Base-by-base conservation (phyloP, 1,284 basidiomycete genomes). In the Pascua sp. region DNA sequence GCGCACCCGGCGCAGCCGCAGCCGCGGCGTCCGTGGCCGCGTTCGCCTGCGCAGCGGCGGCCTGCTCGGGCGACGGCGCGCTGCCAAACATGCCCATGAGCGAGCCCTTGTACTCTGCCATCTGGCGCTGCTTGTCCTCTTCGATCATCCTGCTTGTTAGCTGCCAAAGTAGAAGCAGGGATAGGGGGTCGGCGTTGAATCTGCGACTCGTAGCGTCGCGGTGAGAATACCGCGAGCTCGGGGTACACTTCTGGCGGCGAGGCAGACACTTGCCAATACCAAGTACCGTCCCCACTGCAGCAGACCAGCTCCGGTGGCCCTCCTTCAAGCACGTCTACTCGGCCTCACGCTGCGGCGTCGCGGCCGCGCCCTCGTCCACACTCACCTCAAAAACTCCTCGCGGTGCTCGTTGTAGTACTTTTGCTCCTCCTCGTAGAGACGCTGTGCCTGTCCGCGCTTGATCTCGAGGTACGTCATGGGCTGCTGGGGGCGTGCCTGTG, bases 381-480 rank as follows among this genome's bases (percentile, higher is more conserved):
- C 74, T 60, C 57, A 77, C 70, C 83, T 81, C 76, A 92, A 87
- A 66, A 98, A 86, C 63, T 88, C 84, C 47, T 83, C 88, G 69
- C 86, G 88, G 76, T 98, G 88, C 52, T 88, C 82, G 43, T 80
- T 80, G 72, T 95, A 87, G 77, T 92, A 96, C 63, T 89, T 88
- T 71, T 90, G 88, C 73, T 98, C 94, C 62, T 92, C 88, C 61
- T 81, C 78, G 77, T 96, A 98, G 51, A 85, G 83, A 57, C 81
- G 79, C 72, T 97, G 91, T 8, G 91, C 92, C 68, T 95, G 88
- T 43, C 83, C 82, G 11, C 95, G 88, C 74, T 94, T 93, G 69
- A 86, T 84, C 71, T 98, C 96, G 49, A 97, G 86, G 75, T 92
- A 92, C 0, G 91, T 94, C 49, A 83, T 84, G 1, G 89, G 90